Percentiles rank a stretch among this genome's conserved stretches.
These are phyloP conservation scores for Fusarium haematococcum DNA, from an alignment of 2,329 filamentous ascomycete species.

Conservation along the genomic window DNA sequence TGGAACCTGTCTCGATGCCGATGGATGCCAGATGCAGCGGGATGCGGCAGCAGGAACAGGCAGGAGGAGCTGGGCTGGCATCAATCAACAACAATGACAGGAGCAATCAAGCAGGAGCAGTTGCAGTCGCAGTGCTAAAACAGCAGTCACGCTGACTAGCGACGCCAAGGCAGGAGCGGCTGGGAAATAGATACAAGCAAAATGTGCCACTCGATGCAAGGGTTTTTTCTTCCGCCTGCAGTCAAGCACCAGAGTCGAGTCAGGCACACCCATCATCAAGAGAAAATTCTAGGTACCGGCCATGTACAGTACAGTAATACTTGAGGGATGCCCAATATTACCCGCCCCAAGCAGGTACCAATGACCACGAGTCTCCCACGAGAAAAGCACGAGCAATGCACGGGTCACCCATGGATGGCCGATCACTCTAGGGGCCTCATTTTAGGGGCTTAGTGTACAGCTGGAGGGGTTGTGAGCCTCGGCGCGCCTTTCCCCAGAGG, in stretches of 20 bases:
- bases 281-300: neutral
- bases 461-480: neutral
- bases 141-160: neutral
- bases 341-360: conserved; percentile 17
- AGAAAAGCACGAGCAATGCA: conserved; percentile 25
- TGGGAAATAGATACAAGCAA: neutral
- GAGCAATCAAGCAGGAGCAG: neutral
- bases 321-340: conserved; percentile 17
- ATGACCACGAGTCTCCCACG: conserved; percentile 29
- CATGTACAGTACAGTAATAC: neutral
- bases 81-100: neutral
- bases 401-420: conserved; percentile 23
- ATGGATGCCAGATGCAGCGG: conserved; percentile 16
- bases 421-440: conserved; percentile 32
- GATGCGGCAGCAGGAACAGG: neutral
- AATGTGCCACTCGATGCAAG: conserved; percentile 22
- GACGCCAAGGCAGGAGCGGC: conserved; percentile 11
- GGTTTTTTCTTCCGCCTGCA: conserved; percentile 12
- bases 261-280: neutral
- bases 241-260: conserved; percentile 23
- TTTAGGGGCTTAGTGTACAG: conserved; percentile 2
- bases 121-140: neutral
- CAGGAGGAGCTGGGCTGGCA: neutral
- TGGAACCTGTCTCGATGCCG: conserved; percentile 2
- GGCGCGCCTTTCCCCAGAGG: conserved; percentile 21